Conservation (phyloP, 2,329 filamentous ascomycete genomes). For the Aspergillus sp. region DNA sequence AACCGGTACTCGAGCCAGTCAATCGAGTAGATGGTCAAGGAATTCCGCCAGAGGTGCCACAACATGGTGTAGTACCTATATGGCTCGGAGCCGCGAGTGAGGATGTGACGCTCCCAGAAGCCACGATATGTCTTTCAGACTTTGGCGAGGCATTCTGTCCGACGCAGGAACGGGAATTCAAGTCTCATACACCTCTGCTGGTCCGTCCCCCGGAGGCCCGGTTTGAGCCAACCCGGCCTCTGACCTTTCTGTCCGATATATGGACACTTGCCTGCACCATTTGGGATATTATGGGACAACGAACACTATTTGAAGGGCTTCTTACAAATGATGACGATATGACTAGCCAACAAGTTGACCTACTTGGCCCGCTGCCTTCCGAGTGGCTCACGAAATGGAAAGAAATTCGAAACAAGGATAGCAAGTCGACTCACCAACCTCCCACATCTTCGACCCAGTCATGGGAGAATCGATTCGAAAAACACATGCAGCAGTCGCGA, state of each 20-base stretch:
- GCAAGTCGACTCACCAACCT: neutral
- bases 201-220: constrained; percentile 36
- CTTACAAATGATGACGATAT: constrained; percentile 28
- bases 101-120: constrained; percentile 26
- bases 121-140: constrained; percentile 29
- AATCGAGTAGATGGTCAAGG: constrained; percentile 23
- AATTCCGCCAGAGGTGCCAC: constrained; percentile 25
- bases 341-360: constrained; percentile 30
- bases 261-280: too few species aligned
- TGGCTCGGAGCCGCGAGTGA: constrained; percentile 26
- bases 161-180: constrained; percentile 14
- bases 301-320: constrained; percentile 27
- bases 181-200: constrained; percentile 24
- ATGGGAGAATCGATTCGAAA: constrained; percentile 19
- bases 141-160: constrained; percentile 31
- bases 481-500: constrained; percentile 23
- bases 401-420: neutral
- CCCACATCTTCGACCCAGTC: neutral
- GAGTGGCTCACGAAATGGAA: constrained; percentile 30
- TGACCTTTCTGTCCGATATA: too few species aligned
- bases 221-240: too few species aligned
- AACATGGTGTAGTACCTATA: constrained; percentile 18
- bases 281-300: too few species aligned
- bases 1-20: constrained; percentile 24
- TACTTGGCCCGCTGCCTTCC: constrained; percentile 28